phyloP scores from a whole-genome alignment of 163 green algal genomes.

The Scenedesmus sp. region DNA sequence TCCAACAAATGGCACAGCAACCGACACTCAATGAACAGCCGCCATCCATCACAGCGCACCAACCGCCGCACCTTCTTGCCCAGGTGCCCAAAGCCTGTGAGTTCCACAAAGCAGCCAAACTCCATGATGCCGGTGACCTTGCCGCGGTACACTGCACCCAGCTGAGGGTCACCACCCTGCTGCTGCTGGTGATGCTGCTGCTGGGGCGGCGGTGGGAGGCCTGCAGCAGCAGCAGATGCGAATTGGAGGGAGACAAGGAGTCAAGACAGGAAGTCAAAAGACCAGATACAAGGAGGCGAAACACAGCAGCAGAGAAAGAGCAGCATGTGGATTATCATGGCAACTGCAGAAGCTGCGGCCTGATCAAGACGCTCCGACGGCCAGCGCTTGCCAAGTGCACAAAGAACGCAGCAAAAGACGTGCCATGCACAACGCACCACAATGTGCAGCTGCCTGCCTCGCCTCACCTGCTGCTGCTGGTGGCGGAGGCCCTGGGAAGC shows the following conservation, averaged over 20 bases:
- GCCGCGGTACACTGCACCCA: constrained; percentile 89
- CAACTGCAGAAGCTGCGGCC: neutral
- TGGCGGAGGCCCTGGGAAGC: neutral
- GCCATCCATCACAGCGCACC: neutral
- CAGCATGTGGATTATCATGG: neutral
- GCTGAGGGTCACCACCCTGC: constrained; percentile 67
- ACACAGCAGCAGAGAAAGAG: neutral
- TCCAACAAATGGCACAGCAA: neutral
- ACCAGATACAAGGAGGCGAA: too few relatives aligned
- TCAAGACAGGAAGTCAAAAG: too few relatives aligned
- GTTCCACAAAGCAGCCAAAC: constrained; percentile 98
- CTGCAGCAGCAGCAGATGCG: neutral
- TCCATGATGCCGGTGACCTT: constrained; percentile 92
- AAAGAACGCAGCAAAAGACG: too few relatives aligned
- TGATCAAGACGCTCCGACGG: too few relatives aligned
- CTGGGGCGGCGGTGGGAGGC: constrained; percentile 43
- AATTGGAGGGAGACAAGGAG: too few relatives aligned
- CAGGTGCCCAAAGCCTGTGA: constrained; percentile 76
- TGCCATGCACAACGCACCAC: too few relatives aligned
- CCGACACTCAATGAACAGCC: neutral
- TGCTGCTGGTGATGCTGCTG: constrained; percentile 25
- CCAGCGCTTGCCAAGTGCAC: too few relatives aligned
- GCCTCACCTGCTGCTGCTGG: neutral
- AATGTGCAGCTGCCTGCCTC: too few relatives aligned
- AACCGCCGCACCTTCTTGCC: constrained; percentile 38